Evolutionary conservation across 495 filamentous ascomycete species (phyloP).

Genomic region (Xylaria palmicola): DNA sequence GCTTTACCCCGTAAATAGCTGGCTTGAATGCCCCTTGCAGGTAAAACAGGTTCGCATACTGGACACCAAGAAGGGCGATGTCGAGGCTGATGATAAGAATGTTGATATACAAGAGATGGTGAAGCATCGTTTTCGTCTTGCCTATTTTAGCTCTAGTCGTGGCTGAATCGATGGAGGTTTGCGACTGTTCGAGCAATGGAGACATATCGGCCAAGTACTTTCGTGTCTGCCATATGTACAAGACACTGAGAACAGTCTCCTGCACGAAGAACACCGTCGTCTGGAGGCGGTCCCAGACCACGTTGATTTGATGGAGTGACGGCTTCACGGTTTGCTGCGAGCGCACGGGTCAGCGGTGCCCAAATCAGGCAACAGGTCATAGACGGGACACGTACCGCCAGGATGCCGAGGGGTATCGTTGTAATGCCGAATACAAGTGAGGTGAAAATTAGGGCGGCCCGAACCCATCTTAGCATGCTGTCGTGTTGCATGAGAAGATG

Average conservation of each 20-base stretch:
- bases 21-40: constrained; percentile 53
- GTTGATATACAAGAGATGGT: constrained; percentile 48
- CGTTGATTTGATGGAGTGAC: constrained; percentile 16
- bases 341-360: constrained; percentile 10
- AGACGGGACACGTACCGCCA: constrained; percentile 26
- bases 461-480: constrained; percentile 23
- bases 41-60: constrained; percentile 48
- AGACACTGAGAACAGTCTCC: constrained; percentile 32
- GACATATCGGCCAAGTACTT: constrained; percentile 29
- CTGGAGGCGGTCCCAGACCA: constrained; percentile 36
- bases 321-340: constrained; percentile 12
- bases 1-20: constrained; percentile 53
- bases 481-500: constrained; percentile 35
- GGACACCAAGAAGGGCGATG: constrained; percentile 43
- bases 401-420: constrained; percentile 38
- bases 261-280: constrained; percentile 42
- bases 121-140: constrained; percentile 33
- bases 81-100: constrained; percentile 52
- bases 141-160: background rate
- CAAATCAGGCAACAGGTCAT: background rate
- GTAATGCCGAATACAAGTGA: constrained; percentile 30
- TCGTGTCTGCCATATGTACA: constrained; percentile 42
- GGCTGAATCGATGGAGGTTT: constrained; percentile 35
- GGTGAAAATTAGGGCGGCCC: constrained; percentile 23
- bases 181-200: constrained; percentile 29